Percentiles rank a stretch among this genome's conserved stretches.
phyloP scores from a whole-genome alignment of 257 asterid genomes.

The Solanum gandarillasii region DNA sequence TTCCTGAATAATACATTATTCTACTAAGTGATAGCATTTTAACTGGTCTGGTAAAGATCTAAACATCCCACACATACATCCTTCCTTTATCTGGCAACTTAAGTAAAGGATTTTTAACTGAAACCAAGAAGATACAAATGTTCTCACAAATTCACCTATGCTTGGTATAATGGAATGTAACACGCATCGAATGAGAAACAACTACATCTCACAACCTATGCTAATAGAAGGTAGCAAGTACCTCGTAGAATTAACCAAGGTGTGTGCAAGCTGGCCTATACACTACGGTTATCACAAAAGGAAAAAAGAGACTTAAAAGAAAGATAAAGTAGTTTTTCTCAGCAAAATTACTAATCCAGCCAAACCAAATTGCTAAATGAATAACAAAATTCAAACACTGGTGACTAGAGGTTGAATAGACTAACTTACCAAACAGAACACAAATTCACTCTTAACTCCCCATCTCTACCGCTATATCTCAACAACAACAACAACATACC shows the following conservation, averaged over 20 bases:
- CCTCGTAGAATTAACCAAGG: not conserved
- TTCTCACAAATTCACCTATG: not conserved
- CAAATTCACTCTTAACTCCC: not conserved
- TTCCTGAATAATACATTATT: not conserved
- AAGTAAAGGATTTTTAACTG: not conserved
- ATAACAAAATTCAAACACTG: not conserved
- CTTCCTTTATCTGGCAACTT: not conserved
- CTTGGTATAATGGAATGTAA: not conserved
- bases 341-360: not conserved
- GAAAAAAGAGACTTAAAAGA: not conserved
- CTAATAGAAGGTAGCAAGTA: not conserved
- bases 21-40: not conserved
- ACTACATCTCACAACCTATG: not conserved
- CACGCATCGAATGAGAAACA: not conserved
- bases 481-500: not conserved
- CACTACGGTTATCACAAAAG: not conserved
- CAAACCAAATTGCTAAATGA: not conserved
- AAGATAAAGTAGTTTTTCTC: not conserved
- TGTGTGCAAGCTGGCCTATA: not conserved
- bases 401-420: not conserved
- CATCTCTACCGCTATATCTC: not conserved
- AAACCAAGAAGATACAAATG: not conserved
- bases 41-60: not conserved
- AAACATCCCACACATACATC: not conserved
- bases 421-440: not conserved